Evolutionary conservation across 2,329 filamentous ascomycete genomes (phyloP).

Genomic region (Hirsutella minnesotensis): DNA sequence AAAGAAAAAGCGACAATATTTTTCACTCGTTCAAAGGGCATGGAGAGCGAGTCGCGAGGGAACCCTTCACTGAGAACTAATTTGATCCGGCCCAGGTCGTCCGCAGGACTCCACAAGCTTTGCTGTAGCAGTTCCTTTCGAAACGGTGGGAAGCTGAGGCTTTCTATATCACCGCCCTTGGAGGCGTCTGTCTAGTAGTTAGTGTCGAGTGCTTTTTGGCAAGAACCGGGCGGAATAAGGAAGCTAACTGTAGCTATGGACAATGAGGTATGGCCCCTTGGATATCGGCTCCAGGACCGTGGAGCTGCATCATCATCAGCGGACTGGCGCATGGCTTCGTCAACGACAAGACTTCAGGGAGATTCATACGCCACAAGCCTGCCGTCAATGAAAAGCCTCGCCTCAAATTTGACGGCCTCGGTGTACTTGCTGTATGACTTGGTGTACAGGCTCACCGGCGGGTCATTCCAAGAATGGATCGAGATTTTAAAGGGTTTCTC

Average conservation of each 20-base stretch:
- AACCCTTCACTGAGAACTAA: slow-evolving; percentile 66
- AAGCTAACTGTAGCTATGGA: slow-evolving; percentile 27
- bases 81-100: slow-evolving; percentile 64
- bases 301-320: slow-evolving; percentile 27
- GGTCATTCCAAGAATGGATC: slow-evolving; percentile 60
- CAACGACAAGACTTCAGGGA: not conserved
- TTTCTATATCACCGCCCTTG: slow-evolving; percentile 44
- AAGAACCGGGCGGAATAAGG: not conserved
- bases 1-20: slow-evolving; percentile 73
- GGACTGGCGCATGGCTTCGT: not conserved
- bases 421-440: slow-evolving; percentile 42
- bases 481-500: slow-evolving; percentile 58
- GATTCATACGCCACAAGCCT: slow-evolving; percentile 46
- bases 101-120: slow-evolving; percentile 58
- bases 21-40: slow-evolving; percentile 54
- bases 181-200: slow-evolving; percentile 28
- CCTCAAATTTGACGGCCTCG: slow-evolving; percentile 49
- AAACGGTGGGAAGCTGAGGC: slow-evolving; percentile 63
- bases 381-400: slow-evolving; percentile 59
- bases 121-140: slow-evolving; percentile 57
- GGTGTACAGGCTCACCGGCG: slow-evolving; percentile 45
- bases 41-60: slow-evolving; percentile 35
- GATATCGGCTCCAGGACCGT: slow-evolving; percentile 39
- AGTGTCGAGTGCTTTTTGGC: not conserved
- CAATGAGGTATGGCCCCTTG: slow-evolving; percentile 38